A percentile compares a stretch with the other conserved stretches of the same genome.
phyloP scores from a whole-genome alignment of 331 rosid species.

The Cydonia oblonga region DNA sequence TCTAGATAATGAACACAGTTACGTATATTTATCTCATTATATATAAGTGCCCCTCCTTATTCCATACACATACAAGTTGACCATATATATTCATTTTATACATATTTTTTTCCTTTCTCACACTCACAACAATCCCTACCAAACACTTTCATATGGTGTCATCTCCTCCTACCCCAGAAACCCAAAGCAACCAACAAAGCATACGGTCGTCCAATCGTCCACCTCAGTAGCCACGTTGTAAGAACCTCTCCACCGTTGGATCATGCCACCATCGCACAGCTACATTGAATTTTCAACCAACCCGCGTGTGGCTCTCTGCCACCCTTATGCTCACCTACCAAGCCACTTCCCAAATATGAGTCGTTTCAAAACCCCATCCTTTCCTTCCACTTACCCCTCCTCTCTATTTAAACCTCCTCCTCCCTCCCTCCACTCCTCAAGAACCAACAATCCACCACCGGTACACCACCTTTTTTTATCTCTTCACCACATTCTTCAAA shows the following conservation, averaged over 20 bases:
- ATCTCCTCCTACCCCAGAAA: not conserved
- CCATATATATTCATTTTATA: too few relatives aligned
- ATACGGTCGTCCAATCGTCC: not conserved
- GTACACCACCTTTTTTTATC: not conserved
- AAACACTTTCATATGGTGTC: not conserved
- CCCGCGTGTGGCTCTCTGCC: conserved; percentile 33
- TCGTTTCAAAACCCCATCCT: not conserved
- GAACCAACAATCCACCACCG: not conserved
- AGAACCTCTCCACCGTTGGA: not conserved
- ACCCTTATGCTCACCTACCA: conserved; percentile 56
- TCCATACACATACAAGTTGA: too few relatives aligned
- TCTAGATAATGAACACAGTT: too few relatives aligned
- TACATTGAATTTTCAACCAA: conserved; percentile 30
- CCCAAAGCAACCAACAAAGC: not conserved
- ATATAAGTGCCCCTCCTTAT: too few relatives aligned
- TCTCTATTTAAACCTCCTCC: conserved; percentile 18
- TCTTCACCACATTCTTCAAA: not conserved
- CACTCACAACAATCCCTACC: not conserved
- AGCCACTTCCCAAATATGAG: not conserved
- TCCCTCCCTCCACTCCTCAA: conserved; percentile 1
- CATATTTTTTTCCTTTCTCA: not conserved
- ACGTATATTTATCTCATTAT: too few relatives aligned
- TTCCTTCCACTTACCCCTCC: too few relatives aligned
- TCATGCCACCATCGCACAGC: conserved; percentile 5
- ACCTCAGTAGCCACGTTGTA: conserved; percentile 13